These are phyloP conservation scores for Dioscorea alata DNA, from an alignment of 106 monocot species.

Conservation along the genomic window DNA sequence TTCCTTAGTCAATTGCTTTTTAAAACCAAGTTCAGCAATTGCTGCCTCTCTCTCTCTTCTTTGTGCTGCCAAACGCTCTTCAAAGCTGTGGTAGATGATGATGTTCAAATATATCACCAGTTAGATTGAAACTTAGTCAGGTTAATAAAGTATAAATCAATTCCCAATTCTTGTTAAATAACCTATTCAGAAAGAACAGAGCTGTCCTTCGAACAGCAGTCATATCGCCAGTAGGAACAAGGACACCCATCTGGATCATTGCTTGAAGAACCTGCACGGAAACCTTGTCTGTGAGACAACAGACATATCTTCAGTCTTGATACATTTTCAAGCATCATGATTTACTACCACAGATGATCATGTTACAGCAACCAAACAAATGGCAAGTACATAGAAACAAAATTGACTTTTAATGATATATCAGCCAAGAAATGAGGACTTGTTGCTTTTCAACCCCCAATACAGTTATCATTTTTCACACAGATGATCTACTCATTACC, in stretches of 20 bases:
- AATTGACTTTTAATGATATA: too few species aligned
- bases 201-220: conserved; percentile 98
- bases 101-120: background rate
- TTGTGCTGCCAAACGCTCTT: conserved; percentile 91
- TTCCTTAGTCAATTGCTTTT: conserved; percentile 75
- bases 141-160: background rate
- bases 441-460: too few species aligned
- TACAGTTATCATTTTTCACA: too few species aligned
- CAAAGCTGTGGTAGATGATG: conserved; percentile 50
- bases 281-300: too few species aligned
- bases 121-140: background rate
- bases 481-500: too few species aligned
- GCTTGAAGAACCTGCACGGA: conserved; percentile 73
- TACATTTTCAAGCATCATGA: too few species aligned
- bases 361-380: too few species aligned
- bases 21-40: conserved; percentile 81
- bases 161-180: conserved; percentile 4
- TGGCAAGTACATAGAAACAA: too few species aligned
- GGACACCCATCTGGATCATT: conserved; percentile 99
- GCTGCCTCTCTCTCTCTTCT: conserved; percentile 92
- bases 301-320: too few species aligned
- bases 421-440: too few species aligned
- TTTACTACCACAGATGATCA: too few species aligned
- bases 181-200: conserved; percentile 88
- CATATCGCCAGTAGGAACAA: conserved; percentile 98